These are phyloP conservation scores for Apiospora marii DNA, from an alignment of 2,329 filamentous ascomycete genomes.

Conservation along the genomic window DNA sequence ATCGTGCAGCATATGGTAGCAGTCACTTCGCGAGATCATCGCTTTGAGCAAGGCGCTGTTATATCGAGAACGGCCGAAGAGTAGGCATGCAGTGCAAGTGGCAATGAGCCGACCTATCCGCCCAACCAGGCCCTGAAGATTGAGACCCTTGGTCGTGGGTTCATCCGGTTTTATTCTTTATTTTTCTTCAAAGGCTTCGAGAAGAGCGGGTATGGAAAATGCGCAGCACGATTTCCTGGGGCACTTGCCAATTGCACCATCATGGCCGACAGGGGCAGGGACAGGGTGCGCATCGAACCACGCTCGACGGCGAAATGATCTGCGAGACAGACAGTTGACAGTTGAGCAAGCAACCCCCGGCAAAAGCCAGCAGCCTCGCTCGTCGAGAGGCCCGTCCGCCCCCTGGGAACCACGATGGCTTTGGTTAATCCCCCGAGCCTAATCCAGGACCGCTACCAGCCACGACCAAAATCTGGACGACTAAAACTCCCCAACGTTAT, in stretches of 20 bases:
- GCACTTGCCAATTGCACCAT: neutral
- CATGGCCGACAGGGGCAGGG: neutral
- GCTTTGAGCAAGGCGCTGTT: neutral
- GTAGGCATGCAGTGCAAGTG: neutral
- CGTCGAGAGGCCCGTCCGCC: neutral
- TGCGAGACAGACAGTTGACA: neutral
- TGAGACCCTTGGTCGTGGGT: neutral
- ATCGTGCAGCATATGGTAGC: neutral
- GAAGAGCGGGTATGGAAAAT: slow-evolving; percentile 3
- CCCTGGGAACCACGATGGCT: neutral
- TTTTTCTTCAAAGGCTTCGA: slow-evolving; percentile 14
- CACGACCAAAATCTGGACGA: neutral
- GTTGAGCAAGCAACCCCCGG: neutral
- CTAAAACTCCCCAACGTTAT: neutral
- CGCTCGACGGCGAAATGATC: neutral
- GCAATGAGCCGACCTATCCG: neutral
- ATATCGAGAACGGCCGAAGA: neutral
- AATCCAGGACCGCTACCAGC: neutral
- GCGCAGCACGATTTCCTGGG: neutral
- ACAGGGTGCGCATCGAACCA: neutral
- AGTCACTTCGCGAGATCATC: neutral
- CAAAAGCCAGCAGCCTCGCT: neutral
- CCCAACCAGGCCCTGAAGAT: neutral
- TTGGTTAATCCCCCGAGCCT: neutral
- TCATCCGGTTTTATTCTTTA: neutral